A percentile compares a stretch with the other conserved stretches of the same genome.
phyloP scores from a whole-genome alignment of 352 stramenopile species.

The Thalassiosira livingstoniorum region DNA sequence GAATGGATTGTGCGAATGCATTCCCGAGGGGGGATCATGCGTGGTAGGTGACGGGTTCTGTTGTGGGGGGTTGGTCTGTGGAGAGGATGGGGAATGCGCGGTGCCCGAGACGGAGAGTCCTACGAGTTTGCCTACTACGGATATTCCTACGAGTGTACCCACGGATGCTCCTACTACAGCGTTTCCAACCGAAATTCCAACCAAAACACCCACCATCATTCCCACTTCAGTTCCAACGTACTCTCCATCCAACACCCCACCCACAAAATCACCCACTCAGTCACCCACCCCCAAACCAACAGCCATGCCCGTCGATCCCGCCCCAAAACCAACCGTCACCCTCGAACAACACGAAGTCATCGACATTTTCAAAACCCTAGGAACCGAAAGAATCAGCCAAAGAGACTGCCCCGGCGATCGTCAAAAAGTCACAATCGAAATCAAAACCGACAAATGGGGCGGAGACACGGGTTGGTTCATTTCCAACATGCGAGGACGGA shows the following conservation, averaged over 20 bases:
- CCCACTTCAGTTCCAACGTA: neutral
- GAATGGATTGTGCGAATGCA: constrained; percentile 47
- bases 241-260: constrained; percentile 1
- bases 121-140: neutral
- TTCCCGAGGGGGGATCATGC: constrained; percentile 30
- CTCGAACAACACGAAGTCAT: too few species aligned
- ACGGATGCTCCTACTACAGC: neutral
- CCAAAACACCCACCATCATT: neutral
- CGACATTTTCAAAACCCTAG: too few species aligned
- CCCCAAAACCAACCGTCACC: too few species aligned
- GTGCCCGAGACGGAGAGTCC: neutral
- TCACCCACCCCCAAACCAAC: constrained; percentile 4
- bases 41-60: constrained; percentile 37
- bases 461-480: constrained; percentile 26
- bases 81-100: constrained; percentile 19
- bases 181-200: neutral
- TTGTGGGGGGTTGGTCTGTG: constrained; percentile 41
- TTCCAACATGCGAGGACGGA: neutral
- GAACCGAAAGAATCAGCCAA: too few species aligned
- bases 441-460: constrained; percentile 45
- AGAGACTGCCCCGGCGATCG: too few species aligned
- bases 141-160: neutral
- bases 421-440: constrained; percentile 59
- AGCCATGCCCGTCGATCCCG: neutral
- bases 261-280: too few species aligned